Base-by-base conservation (phyloP, 2,329 filamentous ascomycete genomes). In the Phialophora tarda region DNA sequence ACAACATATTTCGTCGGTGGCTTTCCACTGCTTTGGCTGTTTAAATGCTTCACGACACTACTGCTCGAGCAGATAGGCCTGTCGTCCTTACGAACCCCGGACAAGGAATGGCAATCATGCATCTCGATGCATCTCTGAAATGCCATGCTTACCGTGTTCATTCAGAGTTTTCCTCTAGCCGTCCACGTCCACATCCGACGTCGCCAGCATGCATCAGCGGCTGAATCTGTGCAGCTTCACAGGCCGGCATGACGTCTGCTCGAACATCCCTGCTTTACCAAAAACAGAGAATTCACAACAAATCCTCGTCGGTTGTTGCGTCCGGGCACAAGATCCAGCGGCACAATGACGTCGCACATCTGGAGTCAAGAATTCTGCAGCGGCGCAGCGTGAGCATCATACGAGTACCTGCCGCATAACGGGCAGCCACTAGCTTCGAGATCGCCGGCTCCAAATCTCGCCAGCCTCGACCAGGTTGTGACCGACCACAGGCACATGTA, bases 1-100 rank as follows among this genome's bases (percentile, higher is more conserved):
- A 21, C 50, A 21, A 21, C 12, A 48, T 56, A 30, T 62, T 62
- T 56, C 60, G 60, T 62, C 47, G 60, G 60, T 62, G 60, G 60
- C 60, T 62, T 62, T 7, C 47, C 32, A 21, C 5, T 11, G 17
- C 47, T 50, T 50, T 41, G 14, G 34, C 14, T 17, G 34, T 41
- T 14, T 41, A 17, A 6, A 41, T 41, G 34, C 14, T 17, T 41
- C 34, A 41, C 47, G 21, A 23, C 47, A 8, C 47, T 24, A 50
- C 17, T 24, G 47, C 38, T 44, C 12, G 38, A 6, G 7, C 14
- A 2, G 14, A 14, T 11, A 17, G 17, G 14, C 38, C 38, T 41
- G 38, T 41, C 38, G 38, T 41, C n/a, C 38, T 14, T 41, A 17
- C 17, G 4, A 41, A 17, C n/a, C 12, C 38, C 12, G 14, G 17